phyloP scores from a whole-genome alignment of 257 asterid genomes.

The Marsdenia floribunda region DNA sequence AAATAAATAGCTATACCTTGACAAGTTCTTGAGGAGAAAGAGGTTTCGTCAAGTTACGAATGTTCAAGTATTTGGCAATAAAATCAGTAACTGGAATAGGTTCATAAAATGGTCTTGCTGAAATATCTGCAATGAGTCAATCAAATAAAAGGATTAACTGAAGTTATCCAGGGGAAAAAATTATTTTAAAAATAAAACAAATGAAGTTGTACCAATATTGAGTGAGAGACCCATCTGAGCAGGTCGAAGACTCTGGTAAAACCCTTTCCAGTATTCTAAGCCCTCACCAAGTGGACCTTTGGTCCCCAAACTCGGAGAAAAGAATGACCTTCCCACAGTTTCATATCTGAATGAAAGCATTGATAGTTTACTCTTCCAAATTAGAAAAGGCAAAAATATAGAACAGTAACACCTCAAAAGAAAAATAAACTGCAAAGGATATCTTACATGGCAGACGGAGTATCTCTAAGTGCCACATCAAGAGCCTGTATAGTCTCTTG shows the following conservation, averaged over 20 bases:
- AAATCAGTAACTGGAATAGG: constrained; percentile 41
- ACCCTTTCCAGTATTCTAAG: constrained; percentile 66
- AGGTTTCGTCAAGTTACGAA: constrained; percentile 28
- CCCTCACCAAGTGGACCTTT: constrained; percentile 53
- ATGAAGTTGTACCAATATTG: constrained; percentile 47
- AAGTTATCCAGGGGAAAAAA: background rate
- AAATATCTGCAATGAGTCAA: constrained; percentile 50
- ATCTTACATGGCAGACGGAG: constrained; percentile 36
- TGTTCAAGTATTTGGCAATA: constrained; percentile 26
- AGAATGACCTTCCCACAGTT: constrained; percentile 79
- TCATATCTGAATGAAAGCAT: constrained; percentile 35
- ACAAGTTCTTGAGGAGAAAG: constrained; percentile 57
- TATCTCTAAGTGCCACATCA: constrained; percentile 72
- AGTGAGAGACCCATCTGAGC: constrained; percentile 89
- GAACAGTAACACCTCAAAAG: background rate
- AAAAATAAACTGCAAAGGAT: background rate
- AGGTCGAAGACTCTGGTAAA: constrained; percentile 78
- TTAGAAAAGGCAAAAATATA: background rate
- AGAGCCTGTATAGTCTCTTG: constrained; percentile 69
- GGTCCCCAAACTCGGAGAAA: constrained; percentile 28
- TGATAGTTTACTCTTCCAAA: background rate
- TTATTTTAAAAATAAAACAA: background rate
- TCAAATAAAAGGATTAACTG: background rate
- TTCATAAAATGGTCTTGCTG: constrained; percentile 72
- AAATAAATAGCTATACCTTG: constrained; percentile 37